Evolutionary conservation across 495 filamentous ascomycete species (phyloP).

Genomic region (Trichoderma orchidacearum): DNA sequence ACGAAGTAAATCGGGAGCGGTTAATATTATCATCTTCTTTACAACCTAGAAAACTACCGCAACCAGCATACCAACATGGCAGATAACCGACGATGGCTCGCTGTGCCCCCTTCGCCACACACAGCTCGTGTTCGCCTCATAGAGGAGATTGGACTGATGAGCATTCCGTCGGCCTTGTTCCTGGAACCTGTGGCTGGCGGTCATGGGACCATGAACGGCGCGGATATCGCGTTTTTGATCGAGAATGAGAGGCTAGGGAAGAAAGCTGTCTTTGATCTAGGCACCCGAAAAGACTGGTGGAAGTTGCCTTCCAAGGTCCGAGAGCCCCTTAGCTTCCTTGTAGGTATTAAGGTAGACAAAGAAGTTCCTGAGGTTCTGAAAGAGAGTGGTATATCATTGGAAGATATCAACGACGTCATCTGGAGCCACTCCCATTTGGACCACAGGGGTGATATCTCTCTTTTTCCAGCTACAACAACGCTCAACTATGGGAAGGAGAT

Average conservation of each 20-base stretch:
- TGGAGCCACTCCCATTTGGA: constrained; percentile 51
- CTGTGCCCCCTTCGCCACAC: background rate
- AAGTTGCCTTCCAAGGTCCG: constrained; percentile 17
- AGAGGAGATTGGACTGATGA: background rate
- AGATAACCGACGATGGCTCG: background rate
- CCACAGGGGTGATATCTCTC: constrained; percentile 41
- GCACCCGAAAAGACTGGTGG: constrained; percentile 36
- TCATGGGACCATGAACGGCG: background rate
- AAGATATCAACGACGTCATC: constrained; percentile 40
- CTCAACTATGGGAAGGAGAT: constrained; percentile 46
- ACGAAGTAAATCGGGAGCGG: too few species aligned
- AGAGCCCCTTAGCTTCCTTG: constrained; percentile 8
- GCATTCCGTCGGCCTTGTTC: background rate
- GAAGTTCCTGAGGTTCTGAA: constrained; percentile 36
- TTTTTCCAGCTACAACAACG: constrained; percentile 33
- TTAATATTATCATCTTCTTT: too few species aligned
- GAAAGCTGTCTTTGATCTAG: constrained; percentile 40
- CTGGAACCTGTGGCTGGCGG: background rate
- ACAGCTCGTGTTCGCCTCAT: background rate
- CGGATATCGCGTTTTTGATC: background rate
- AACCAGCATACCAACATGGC: too few species aligned
- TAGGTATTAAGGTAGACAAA: constrained; percentile 24
- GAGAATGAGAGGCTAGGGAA: background rate
- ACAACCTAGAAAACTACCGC: too few species aligned
- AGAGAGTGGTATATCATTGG: constrained; percentile 27